Base-by-base conservation (phyloP, 345 rosid species). In the Euphorbia pulcherrima region DNA sequence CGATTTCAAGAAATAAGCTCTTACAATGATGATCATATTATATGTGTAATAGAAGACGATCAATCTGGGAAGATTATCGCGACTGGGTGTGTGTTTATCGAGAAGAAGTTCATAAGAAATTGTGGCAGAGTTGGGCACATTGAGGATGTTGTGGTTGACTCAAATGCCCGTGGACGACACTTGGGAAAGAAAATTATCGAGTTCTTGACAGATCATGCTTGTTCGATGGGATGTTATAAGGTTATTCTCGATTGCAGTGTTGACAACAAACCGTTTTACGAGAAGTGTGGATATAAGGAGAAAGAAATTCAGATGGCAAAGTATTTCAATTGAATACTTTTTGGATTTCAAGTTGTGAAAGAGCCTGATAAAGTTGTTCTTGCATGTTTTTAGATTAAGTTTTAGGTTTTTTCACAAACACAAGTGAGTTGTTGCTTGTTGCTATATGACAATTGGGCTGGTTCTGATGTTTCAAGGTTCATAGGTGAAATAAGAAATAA, bases 91-190 rank as follows among this genome's bases (percentile, higher is more conserved):
- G 79, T 85, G 40, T 79, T 93, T 68, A 74, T 93, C 9, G 97
- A 93, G 84, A 90, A 84, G 82, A 93, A 90, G 83, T 90, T 93
- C 64, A 1, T 89, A 47, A 86, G 98, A 70, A 86, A 77, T n/a
- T 91, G 97, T 23, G 92, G 92, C 12, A 88, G 89, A 78, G 91
- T 62, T 24, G 99, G 95, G 66, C 97, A 91, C 60, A 86, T 94
- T 6, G 92, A 94, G 72, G 99, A 94, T 74, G 85, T 90, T 6
- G 96, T 91, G 56, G 92, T 94, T 29, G 93, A 89, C 68, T 72
- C 81, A 3, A 61, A 26, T 46, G 86, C 83, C 14, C 83, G 96
- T 37, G 96, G 95, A 65, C 69, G 68, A 78, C 88, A 82, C 0
- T 59, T 91, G 48, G 96, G 96, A 65, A 90, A 86, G 86, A 82